Percentiles rank a stretch among this genome's conserved stretches.
Conservation (phyloP, 192 early-diverging fungal species). For the Backusella liffmaniae region DNA sequence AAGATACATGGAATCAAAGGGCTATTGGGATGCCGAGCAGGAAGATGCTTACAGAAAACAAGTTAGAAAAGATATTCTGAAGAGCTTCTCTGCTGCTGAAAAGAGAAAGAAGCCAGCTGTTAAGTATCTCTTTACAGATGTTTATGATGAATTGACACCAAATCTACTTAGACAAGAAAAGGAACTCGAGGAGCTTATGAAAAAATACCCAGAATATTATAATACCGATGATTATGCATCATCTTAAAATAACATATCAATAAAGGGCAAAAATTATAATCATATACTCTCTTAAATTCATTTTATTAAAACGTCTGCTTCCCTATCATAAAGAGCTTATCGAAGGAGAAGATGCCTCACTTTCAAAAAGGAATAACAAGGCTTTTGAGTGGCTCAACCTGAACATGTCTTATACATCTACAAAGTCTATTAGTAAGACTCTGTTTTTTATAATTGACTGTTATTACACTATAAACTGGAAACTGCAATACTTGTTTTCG, state of each 20-base stretch:
- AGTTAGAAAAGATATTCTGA: constrained; percentile 71
- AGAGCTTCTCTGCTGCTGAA: constrained; percentile 82
- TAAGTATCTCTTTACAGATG: constrained; percentile 87
- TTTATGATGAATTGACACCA: constrained; percentile 84
- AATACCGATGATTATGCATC: constrained; percentile 27
- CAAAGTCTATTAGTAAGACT: too few species aligned
- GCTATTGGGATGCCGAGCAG: constrained; percentile 78
- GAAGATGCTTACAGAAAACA: constrained; percentile 67
- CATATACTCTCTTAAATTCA: background rate
- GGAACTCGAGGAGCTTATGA: constrained; percentile 75
- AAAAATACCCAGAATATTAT: constrained; percentile 87
- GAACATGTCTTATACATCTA: too few species aligned
- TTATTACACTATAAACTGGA: too few species aligned
- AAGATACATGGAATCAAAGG: constrained; percentile 82
- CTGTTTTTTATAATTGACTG: too few species aligned
- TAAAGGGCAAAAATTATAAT: background rate
- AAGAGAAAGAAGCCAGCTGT: constrained; percentile 86
- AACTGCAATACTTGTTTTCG: too few species aligned
- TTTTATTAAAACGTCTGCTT: background rate
- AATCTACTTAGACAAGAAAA: constrained; percentile 75
- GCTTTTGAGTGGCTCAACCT: too few species aligned
- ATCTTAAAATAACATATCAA: background rate
- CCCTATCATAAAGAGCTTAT: background rate
- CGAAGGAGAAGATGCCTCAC: background rate
- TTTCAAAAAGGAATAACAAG: too few species aligned